A percentile compares a stretch with the other conserved stretches of the same genome.
Conservation (phyloP, 768 basidiomycete genomes). For the Dentipellis fragilis region DNA sequence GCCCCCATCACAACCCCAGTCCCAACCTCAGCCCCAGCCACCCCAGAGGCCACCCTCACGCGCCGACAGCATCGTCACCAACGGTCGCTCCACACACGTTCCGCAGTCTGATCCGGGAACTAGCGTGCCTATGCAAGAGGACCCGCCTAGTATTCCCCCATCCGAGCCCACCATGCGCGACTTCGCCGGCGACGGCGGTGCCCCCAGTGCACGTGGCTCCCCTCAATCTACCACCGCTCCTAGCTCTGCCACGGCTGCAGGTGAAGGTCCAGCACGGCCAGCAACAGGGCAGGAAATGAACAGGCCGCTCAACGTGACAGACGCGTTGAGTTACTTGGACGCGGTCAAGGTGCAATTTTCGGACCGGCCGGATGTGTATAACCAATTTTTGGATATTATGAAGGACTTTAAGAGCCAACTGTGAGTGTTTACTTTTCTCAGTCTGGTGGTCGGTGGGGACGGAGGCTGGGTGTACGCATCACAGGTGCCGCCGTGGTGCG, state of each 20-base stretch:
- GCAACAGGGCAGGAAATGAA: constrained; percentile 22
- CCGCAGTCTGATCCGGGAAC: too few relatives aligned
- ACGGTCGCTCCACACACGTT: too few relatives aligned
- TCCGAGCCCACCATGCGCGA: too few relatives aligned
- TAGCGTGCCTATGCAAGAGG: too few relatives aligned
- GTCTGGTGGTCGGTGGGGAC: too few relatives aligned
- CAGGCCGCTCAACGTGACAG: constrained; percentile 82
- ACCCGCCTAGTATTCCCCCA: too few relatives aligned
- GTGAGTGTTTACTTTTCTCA: constrained; percentile 35
- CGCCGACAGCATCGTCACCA: background rate
- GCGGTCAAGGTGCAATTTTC: constrained; percentile 89
- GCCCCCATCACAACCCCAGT: background rate
- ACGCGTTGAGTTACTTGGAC: constrained; percentile 89
- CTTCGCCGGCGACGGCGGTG: background rate
- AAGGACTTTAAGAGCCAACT: constrained; percentile 97
- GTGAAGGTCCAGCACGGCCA: constrained; percentile 13
- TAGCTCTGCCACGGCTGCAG: constrained; percentile 3
- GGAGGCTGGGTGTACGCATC: too few relatives aligned
- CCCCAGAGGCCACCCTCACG: background rate
- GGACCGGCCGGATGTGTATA: constrained; percentile 89
- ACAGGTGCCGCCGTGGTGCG: too few relatives aligned
- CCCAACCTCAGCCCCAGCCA: background rate
- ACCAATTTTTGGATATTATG: constrained; percentile 93
- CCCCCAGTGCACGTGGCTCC: background rate
- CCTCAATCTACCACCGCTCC: background rate